Evolutionary conservation across 306 rosid species (phyloP).

Genomic region (Inga leiocalycina): DNA sequence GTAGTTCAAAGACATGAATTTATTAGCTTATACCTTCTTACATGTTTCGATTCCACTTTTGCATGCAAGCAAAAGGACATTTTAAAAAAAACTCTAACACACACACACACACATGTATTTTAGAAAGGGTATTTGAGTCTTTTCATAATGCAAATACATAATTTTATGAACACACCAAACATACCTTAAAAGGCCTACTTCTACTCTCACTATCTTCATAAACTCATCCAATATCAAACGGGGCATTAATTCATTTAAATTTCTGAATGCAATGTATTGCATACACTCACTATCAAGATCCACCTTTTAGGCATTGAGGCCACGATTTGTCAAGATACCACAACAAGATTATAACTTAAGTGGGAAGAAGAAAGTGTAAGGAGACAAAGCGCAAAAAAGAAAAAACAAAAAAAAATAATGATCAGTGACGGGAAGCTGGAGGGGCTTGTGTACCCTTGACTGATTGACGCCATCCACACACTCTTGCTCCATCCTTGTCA

Average conservation of each 20-base stretch:
- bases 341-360: not conserved
- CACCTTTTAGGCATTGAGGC: not conserved
- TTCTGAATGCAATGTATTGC: not conserved
- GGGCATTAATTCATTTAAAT: not conserved
- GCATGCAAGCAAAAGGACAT: not conserved
- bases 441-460: constrained; percentile 45
- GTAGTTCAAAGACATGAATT: too few species aligned
- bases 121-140: too few species aligned
- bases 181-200: not conserved
- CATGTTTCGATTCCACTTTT: not conserved
- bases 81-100: too few species aligned
- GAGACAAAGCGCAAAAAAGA: too few species aligned
- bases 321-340: not conserved
- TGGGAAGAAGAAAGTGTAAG: not conserved
- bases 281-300: not conserved
- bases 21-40: too few species aligned
- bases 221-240: not conserved
- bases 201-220: not conserved
- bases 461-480: constrained; percentile 61
- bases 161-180: not conserved
- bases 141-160: not conserved
- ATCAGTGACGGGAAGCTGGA: constrained; percentile 35
- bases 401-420: too few species aligned
- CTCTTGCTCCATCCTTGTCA: constrained; percentile 71
- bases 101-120: too few species aligned